These are phyloP conservation scores for Phaeolepiota aurea DNA, from an alignment of 768 basidiomycete genomes.

Conservation along the genomic window DNA sequence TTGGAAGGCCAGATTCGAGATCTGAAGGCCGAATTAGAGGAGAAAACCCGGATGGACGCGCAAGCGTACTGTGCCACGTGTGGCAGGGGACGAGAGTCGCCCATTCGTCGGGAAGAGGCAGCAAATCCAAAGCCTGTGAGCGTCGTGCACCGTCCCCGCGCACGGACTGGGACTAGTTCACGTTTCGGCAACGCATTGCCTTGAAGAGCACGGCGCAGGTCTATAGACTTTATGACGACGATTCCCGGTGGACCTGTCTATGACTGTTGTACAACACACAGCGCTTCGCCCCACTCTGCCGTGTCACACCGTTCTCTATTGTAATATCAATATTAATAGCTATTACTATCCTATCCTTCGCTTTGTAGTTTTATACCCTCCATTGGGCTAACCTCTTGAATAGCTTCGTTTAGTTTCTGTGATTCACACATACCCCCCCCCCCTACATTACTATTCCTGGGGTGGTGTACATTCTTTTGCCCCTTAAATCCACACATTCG, in stretches of 20 bases:
- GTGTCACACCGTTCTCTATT: not conserved
- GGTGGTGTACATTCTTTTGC: too few species aligned
- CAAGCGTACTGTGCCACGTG: slow-evolving; percentile 49
- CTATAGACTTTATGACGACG: too few species aligned
- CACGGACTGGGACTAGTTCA: slow-evolving; percentile 55
- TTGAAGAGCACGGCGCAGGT: slow-evolving; percentile 10
- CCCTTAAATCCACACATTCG: not conserved
- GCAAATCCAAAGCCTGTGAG: slow-evolving; percentile 16
- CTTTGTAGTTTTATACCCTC: not conserved
- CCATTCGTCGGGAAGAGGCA: slow-evolving; percentile 1
- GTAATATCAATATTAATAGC: not conserved
- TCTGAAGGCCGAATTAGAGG: slow-evolving; percentile 61
- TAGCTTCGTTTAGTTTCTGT: not conserved
- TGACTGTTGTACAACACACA: not conserved
- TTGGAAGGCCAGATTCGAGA: slow-evolving; percentile 67
- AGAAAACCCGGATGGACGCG: slow-evolving; percentile 26
- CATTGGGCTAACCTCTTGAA: not conserved
- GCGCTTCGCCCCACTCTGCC: not conserved
- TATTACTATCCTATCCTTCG: not conserved
- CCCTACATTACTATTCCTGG: not conserved
- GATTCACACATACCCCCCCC: not conserved
- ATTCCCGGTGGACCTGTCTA: too few species aligned
- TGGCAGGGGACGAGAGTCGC: slow-evolving; percentile 35
- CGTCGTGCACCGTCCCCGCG: slow-evolving; percentile 57
- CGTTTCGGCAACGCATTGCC: slow-evolving; percentile 53